Evolutionary conservation across 2,329 filamentous ascomycete species (phyloP).

Genomic region (Sporothrix mexicana): DNA sequence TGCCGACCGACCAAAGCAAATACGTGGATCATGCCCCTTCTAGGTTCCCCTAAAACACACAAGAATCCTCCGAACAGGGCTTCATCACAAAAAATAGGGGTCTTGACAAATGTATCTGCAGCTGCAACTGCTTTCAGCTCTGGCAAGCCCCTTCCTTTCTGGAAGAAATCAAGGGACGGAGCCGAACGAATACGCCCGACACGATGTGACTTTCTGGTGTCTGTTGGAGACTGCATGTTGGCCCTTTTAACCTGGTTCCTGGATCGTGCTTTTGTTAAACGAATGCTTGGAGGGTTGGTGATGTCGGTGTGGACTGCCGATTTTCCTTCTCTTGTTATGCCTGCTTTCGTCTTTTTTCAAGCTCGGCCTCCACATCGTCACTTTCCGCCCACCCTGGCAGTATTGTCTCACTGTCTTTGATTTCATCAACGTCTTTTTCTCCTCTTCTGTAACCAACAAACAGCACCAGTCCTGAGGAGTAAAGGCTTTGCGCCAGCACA

Average conservation of each 20-base stretch:
- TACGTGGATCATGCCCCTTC: neutral
- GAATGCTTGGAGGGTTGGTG: neutral
- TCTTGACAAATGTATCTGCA: neutral
- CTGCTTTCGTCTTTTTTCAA: neutral
- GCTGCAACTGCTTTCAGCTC: too few relatives aligned
- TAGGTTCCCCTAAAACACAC: too few relatives aligned
- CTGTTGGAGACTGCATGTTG: neutral
- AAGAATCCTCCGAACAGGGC: neutral
- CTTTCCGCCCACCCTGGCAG: neutral
- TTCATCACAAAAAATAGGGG: constrained; percentile 6
- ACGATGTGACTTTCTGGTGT: neutral
- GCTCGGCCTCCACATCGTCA: neutral
- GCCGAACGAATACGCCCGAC: neutral
- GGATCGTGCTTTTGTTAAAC: neutral
- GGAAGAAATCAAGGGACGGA: neutral
- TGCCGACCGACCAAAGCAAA: neutral
- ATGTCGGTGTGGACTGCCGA: neutral
- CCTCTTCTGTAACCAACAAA: neutral
- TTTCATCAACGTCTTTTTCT: neutral
- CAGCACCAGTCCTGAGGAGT: neutral
- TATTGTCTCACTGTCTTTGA: neutral
- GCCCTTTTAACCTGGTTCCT: neutral
- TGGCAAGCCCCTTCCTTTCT: neutral
- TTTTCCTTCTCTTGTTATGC: too few relatives aligned
- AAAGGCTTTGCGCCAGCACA: neutral